These are phyloP conservation scores for Coriolopsis trogii DNA, from an alignment of 1,284 basidiomycete genomes.

Conservation along the genomic window DNA sequence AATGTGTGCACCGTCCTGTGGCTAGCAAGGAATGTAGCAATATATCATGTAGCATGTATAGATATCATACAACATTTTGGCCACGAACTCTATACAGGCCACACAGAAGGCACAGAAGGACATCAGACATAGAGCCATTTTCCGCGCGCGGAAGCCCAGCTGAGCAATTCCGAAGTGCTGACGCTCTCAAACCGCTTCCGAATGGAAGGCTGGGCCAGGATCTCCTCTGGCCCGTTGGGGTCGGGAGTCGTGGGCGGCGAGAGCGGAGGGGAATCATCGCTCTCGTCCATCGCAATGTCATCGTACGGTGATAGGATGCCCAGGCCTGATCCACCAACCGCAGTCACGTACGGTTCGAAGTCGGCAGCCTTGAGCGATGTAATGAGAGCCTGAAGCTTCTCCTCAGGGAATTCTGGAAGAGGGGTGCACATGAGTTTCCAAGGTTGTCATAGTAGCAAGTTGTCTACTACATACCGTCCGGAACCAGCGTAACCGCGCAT, in stretches of 20 bases:
- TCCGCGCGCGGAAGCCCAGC: constrained; percentile 21
- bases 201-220: constrained; percentile 11
- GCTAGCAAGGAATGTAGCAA: neutral
- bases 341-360: constrained; percentile 89
- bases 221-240: constrained; percentile 6
- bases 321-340: constrained; percentile 91
- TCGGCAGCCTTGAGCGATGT: constrained; percentile 60
- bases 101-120: too few species aligned
- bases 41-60: neutral
- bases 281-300: constrained; percentile 18
- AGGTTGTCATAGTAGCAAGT: neutral
- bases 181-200: constrained; percentile 20
- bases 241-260: constrained; percentile 54
- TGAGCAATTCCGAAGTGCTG: constrained; percentile 10
- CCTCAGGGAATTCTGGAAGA: constrained; percentile 62
- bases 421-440: constrained; percentile 11
- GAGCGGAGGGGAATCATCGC: constrained; percentile 35
- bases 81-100: neutral
- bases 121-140: constrained; percentile 24
- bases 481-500: constrained; percentile 94
- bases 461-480: constrained; percentile 65
- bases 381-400: constrained; percentile 60
- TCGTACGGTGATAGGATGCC: constrained; percentile 80
- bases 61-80: neutral
- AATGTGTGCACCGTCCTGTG: too few species aligned